Evolutionary conservation across 2,329 filamentous ascomycete species (phyloP), one percentile per base, ranked within the genome.

Genomic region (Fusarium sp.): DNA sequence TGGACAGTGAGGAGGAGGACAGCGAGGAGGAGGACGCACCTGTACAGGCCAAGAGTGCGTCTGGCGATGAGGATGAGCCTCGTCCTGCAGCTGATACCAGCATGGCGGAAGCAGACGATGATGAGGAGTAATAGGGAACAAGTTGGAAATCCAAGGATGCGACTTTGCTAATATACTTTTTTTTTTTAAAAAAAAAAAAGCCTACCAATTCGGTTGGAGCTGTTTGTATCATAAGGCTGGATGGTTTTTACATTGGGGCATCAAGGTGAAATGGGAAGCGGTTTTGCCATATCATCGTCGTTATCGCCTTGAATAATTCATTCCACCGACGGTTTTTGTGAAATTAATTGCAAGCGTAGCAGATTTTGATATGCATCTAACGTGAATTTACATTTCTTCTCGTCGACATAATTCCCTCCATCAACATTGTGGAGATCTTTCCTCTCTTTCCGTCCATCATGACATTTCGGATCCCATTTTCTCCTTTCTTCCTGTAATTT

Each of bases 1-100:
- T 85, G 35, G 82, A 85, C 49, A 83, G 81, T 46, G 83, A 85
- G 44, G 83, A 85, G 44, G 82, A 83, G 4, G 79, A 78, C 17
- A 76, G 72, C 29, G 71, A 66, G 9, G 66, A 61, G 4, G 61
- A 48, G 3, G 68, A 57, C 9, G 56, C 53, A 17, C 65, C 51
- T 13, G 39, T 53, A 9, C 58, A 38, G 42, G 50, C 57, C 27
- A 67, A 66, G 48, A 61, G 51, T 31, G 41, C 60, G 8, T 68
- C 67, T 21, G 64, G 32, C 25, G 68, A 68, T 17, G 73, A 68
- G 49, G 68, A 69, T 14, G 69, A 71, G 15, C 58, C 71, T 9
- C 63, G 64, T 1, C 68, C 66, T 1, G 68, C 68, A 25, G 74
- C 72, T 3, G 72, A 80, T 52, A 75, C 74, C 1, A 77, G 72